phyloP scores from a whole-genome alignment of 768 basidiomycete species.

The Lentinula edodes region DNA sequence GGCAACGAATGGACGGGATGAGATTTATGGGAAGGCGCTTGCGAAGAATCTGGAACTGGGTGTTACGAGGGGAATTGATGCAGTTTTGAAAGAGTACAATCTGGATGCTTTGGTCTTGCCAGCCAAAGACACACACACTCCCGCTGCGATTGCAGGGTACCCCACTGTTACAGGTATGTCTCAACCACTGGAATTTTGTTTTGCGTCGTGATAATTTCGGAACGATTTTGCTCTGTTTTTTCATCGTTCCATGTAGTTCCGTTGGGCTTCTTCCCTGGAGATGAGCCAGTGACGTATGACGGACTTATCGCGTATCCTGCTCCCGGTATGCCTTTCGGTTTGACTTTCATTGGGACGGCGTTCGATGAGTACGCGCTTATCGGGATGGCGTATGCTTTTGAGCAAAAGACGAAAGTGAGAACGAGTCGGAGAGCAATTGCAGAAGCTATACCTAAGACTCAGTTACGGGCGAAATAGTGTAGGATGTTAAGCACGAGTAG shows the following conservation, averaged over 20 bases:
- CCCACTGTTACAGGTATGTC: slow-evolving; percentile 56
- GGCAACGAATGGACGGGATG: background rate
- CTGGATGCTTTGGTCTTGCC: slow-evolving; percentile 53
- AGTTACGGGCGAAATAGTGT: slow-evolving; percentile 9
- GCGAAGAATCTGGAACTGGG: slow-evolving; percentile 4
- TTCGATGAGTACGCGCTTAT: slow-evolving; percentile 57
- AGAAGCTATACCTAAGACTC: slow-evolving; percentile 53
- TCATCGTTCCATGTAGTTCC: slow-evolving; percentile 34
- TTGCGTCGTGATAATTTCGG: slow-evolving; percentile 1
- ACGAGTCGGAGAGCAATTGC: slow-evolving; percentile 41
- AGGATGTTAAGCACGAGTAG: background rate
- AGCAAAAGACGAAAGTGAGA: slow-evolving; percentile 55
- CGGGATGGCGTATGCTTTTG: slow-evolving; percentile 57
- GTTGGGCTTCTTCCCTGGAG: slow-evolving; percentile 51
- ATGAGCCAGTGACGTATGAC: slow-evolving; percentile 31
- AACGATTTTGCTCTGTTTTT: background rate
- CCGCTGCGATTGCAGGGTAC: slow-evolving; percentile 57
- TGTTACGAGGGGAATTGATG: slow-evolving; percentile 49
- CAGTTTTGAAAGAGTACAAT: slow-evolving; percentile 35
- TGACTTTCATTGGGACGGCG: slow-evolving; percentile 57
- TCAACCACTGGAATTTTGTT: no score
- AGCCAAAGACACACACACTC: slow-evolving; percentile 30
- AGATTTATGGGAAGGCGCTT: background rate
- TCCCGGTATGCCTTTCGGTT: slow-evolving; percentile 56
- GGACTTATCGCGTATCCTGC: slow-evolving; percentile 42